phyloP scores from a whole-genome alignment of 1,139 yeast species.

The Geotrichum restrictum region DNA sequence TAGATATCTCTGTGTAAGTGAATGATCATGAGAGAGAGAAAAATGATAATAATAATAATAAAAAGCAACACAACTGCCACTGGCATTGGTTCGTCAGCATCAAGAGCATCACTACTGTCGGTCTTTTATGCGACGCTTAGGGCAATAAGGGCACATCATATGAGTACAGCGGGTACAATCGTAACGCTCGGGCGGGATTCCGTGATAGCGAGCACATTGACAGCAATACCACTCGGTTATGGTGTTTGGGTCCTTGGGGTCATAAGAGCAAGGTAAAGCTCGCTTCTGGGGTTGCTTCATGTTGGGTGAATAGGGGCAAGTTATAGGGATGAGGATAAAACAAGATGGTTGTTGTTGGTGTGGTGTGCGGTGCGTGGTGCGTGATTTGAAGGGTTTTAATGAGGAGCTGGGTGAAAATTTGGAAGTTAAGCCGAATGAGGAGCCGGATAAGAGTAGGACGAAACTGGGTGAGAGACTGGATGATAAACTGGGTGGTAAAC shows the following conservation, averaged over 20 bases:
- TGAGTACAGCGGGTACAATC: slow-evolving; percentile 39
- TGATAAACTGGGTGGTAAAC: too few species aligned
- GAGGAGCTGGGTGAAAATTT: not conserved
- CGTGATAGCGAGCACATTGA: slow-evolving; percentile 38
- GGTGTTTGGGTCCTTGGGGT: slow-evolving; percentile 35
- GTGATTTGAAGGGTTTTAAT: not conserved
- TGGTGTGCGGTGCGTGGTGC: not conserved
- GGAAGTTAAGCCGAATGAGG: not conserved
- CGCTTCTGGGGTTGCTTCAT: slow-evolving; percentile 4
- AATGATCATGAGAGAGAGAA: not conserved
- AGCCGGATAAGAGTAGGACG: too few species aligned
- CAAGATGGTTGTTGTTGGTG: too few species aligned
- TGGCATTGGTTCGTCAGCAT: too few species aligned
- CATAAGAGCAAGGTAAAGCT: slow-evolving; percentile 12
- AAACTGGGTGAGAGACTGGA: too few species aligned
- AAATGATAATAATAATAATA: not conserved
- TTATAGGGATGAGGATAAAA: not conserved
- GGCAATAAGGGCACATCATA: slow-evolving; percentile 38
- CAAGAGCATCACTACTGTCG: too few species aligned
- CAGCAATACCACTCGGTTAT: slow-evolving; percentile 42
- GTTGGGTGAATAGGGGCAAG: not conserved
- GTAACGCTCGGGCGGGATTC: slow-evolving; percentile 35
- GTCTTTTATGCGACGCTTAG: slow-evolving; percentile 17
- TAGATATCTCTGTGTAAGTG: not conserved
- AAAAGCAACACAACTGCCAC: too few species aligned